Base-by-base conservation (phyloP, 2,329 filamentous ascomycete species). In the Achaetomium macrosporum region DNA sequence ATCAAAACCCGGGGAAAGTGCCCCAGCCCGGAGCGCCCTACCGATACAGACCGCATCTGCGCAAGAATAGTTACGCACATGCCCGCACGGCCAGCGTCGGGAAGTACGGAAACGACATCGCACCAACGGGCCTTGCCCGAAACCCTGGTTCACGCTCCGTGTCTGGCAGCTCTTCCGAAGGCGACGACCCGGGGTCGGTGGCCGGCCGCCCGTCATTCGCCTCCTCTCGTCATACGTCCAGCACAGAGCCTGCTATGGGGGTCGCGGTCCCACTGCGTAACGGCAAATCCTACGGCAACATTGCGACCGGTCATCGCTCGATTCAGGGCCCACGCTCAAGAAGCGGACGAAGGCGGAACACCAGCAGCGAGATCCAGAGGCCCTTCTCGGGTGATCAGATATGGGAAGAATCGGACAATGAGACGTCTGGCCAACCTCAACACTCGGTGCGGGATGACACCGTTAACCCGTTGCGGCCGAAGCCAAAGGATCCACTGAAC, bases 371-470 rank as follows among this genome's bases (percentile, higher is more conserved):
- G 63, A 71, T 84, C 54, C 73, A 79, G 60, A 80, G 76, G 50
- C 79, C 83, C 1, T 90, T 89, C 65, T 85, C 84, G 1, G 82
- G 84, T 33, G 86, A 90, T 65, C 84, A 88, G 64, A 91, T 96
- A 56, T 96, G 90, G 76, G 91, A 96, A 68, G 92, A 96, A 66
- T 87, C 89, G 1, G 82, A 87, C 63, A 75, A 62, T n/a, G 60
- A 66, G 30, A 60, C 66, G 49, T 51, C 65, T 2, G 63, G 64
- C 13, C 60, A 58, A 53, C 52, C 62, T 60, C 59, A 65, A 54
- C 64, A 57, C 51, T 25, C 58, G 53, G 51, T 37, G 47, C 49
- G 53, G 15, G 36, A 56, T 9, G 57, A 47, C 12, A 40, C 50
- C 58, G 65, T 63, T 54, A 73, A 75, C 16, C 75, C 79, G 19